phyloP scores from a whole-genome alignment of 1,139 yeast species.

The Hyphopichia khmerensis region DNA sequence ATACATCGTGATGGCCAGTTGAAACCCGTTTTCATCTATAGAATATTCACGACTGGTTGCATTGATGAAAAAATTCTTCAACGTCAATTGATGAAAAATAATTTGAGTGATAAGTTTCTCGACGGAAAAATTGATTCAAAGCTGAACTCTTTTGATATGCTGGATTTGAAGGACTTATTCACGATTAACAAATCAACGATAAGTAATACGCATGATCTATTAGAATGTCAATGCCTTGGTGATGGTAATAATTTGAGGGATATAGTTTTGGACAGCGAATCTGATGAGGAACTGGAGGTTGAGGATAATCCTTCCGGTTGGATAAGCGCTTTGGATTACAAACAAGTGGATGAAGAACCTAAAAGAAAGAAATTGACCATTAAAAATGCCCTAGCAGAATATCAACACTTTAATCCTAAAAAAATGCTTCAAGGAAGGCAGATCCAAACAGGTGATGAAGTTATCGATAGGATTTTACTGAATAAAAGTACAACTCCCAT shows the following conservation, averaged over 20 bases:
- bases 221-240: conserved; percentile 71
- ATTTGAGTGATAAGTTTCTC: conserved; percentile 74
- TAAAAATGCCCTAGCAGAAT: conserved; percentile 58
- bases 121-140: conserved; percentile 46
- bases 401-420: conserved; percentile 57
- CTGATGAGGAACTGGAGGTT: conserved; percentile 17
- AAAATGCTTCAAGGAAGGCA: neutral
- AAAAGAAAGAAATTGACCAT: conserved; percentile 39
- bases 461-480: conserved; percentile 8
- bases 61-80: conserved; percentile 95
- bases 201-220: conserved; percentile 81
- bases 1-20: conserved; percentile 92
- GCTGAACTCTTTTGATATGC: conserved; percentile 52
- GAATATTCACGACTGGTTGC: conserved; percentile 83
- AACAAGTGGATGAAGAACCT: conserved; percentile 31
- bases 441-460: conserved; percentile 8
- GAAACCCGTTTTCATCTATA: conserved; percentile 74
- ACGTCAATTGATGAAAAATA: conserved; percentile 85
- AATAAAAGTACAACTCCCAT: neutral
- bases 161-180: conserved; percentile 75
- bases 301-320: conserved; percentile 28
- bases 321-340: conserved; percentile 54
- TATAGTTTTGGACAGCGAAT: conserved; percentile 4
- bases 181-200: conserved; percentile 50
- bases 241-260: conserved; percentile 31